Evolutionary conservation across 164 flowering plant species (phyloP).

Genomic region (Kingdonia uniflora): DNA sequence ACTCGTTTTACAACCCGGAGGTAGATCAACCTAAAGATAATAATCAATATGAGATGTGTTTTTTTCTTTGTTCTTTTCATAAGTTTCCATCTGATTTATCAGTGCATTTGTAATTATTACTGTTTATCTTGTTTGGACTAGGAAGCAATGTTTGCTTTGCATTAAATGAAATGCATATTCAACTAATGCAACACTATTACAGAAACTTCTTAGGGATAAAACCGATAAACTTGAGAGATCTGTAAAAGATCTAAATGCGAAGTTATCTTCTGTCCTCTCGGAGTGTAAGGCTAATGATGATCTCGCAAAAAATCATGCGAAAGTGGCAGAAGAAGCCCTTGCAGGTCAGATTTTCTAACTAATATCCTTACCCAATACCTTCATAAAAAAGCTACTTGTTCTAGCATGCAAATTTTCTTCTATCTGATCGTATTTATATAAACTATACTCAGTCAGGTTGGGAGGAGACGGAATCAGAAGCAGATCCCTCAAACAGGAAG

Average conservation of each 20-base stretch:
- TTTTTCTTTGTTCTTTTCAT: neutral
- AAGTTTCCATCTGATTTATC: neutral
- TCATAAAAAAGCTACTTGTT: neutral
- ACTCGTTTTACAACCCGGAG: too few species aligned
- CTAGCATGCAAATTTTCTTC: too few species aligned
- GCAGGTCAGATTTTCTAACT: constrained; percentile 35
- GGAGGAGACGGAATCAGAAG: constrained; percentile 8
- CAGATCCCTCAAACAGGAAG: constrained; percentile 3
- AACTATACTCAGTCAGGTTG: neutral
- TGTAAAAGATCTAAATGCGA: constrained; percentile 40
- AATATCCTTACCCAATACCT: too few species aligned
- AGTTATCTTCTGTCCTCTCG: constrained; percentile 44
- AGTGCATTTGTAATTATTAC: neutral
- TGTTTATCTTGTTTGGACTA: neutral
- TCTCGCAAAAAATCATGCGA: constrained; percentile 50
- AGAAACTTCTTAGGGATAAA: constrained; percentile 20
- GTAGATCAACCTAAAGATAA: too few species aligned
- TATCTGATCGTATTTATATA: neutral
- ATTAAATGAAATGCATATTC: neutral
- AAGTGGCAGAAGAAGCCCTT: constrained; percentile 51
- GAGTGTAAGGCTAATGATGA: constrained; percentile 60
- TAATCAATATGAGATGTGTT: neutral
- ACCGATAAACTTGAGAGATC: constrained; percentile 23
- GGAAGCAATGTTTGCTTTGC: neutral
- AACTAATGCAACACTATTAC: constrained; percentile 7